A percentile compares a stretch with the other conserved stretches of the same genome.
Conservation (phyloP, 352 stramenopile species). For the Phytopythium montanum region DNA sequence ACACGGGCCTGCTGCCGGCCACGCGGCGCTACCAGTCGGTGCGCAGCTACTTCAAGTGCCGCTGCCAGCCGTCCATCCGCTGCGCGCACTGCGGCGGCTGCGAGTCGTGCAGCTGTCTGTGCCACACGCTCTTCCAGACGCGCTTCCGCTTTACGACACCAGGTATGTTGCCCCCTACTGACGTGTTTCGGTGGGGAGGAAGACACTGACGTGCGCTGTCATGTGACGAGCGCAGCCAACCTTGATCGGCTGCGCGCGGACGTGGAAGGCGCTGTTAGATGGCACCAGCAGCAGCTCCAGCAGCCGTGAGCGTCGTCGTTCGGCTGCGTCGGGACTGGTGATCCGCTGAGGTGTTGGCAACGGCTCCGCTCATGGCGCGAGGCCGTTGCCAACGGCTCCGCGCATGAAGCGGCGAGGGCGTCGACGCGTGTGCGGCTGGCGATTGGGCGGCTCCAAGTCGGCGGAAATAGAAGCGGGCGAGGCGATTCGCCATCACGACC, state of each 20-base stretch:
- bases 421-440: too few species aligned
- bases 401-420: too few species aligned
- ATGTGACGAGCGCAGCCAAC: conserved; percentile 16
- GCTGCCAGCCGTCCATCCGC: conserved; percentile 49
- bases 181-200: too few species aligned
- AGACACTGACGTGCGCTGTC: too few species aligned
- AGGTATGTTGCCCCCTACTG: conserved; percentile 30
- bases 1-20: conserved; percentile 60
- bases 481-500: too few species aligned
- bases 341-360: too few species aligned
- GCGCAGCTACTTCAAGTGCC: conserved; percentile 72
- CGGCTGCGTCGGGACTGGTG: too few species aligned
- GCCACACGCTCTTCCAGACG: conserved; percentile 86
- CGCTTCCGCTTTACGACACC: conserved; percentile 73
- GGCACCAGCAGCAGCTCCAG: conserved; percentile 34
- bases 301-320: too few species aligned
- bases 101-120: conserved; percentile 77
- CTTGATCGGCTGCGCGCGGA: conserved; percentile 33
- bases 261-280: conserved; percentile 40
- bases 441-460: too few species aligned
- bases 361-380: too few species aligned
- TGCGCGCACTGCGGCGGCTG: conserved; percentile 74
- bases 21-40: conserved; percentile 64
- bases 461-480: too few species aligned
- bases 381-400: too few species aligned